These are phyloP conservation scores for Jamesozyma spencerorum DNA, from an alignment of 805 yeast species.

Conservation along the genomic window DNA sequence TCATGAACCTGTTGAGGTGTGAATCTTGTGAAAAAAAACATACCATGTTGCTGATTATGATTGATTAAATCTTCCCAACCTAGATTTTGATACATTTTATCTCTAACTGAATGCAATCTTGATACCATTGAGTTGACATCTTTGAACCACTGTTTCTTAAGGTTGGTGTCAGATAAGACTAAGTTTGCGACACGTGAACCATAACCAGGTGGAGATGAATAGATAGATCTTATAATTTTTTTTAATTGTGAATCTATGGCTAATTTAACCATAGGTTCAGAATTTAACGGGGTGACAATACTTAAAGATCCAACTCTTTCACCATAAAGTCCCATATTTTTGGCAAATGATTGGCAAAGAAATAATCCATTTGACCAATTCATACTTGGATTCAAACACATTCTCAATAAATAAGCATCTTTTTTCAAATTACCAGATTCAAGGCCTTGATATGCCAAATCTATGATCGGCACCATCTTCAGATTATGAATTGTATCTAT, in stretches of 20 bases:
- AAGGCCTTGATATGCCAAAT: slow-evolving; percentile 94
- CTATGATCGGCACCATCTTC: slow-evolving; percentile 70
- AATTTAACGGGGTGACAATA: slow-evolving; percentile 45
- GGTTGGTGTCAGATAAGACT: slow-evolving; percentile 51
- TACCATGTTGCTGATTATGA: slow-evolving; percentile 63
- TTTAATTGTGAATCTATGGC: slow-evolving; percentile 71
- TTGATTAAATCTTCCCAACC: slow-evolving; percentile 80
- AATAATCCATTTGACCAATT: slow-evolving; percentile 42
- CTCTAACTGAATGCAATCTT: slow-evolving; percentile 68
- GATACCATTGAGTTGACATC: slow-evolving; percentile 75
- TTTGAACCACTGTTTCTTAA: slow-evolving; percentile 65
- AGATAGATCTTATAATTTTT: slow-evolving; percentile 73
- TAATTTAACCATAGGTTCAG: slow-evolving; percentile 38
- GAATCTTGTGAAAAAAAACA: slow-evolving; percentile 91
- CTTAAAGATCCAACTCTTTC: slow-evolving; percentile 82
- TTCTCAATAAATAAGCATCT: slow-evolving; percentile 53
- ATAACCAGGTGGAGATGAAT: slow-evolving; percentile 91
- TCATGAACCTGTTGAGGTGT: slow-evolving; percentile 56
- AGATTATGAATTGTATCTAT: slow-evolving; percentile 50
- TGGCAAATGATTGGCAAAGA: slow-evolving; percentile 86
- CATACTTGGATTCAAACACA: slow-evolving; percentile 17
- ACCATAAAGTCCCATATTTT: slow-evolving; percentile 91
- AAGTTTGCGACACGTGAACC: slow-evolving; percentile 84
- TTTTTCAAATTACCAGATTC: slow-evolving; percentile 73
- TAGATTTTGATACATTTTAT: slow-evolving; percentile 49